Evolutionary conservation across 768 basidiomycete species (phyloP).

Genomic region (Termitomyces sp.): DNA sequence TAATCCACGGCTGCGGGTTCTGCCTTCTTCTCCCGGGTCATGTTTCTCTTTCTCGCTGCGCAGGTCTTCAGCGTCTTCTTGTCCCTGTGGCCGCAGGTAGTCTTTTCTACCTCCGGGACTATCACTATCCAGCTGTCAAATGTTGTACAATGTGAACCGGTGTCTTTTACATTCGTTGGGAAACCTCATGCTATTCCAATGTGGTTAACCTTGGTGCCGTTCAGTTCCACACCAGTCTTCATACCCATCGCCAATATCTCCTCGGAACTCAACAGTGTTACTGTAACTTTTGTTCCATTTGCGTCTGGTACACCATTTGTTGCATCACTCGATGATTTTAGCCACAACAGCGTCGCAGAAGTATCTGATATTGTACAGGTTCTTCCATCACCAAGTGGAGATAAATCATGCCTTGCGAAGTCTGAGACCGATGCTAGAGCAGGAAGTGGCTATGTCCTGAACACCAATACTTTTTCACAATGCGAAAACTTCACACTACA

Average conservation of each 20-base stretch:
- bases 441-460: slow-evolving; percentile 25
- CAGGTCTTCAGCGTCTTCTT: slow-evolving; percentile 26
- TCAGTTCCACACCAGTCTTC: slow-evolving; percentile 42
- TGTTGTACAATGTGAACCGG: slow-evolving; percentile 48
- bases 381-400: slow-evolving; percentile 28
- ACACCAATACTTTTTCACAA: slow-evolving; percentile 29
- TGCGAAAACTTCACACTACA: slow-evolving; percentile 43
- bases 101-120: slow-evolving; percentile 26
- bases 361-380: slow-evolving; percentile 46
- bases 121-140: slow-evolving; percentile 35
- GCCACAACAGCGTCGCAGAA: slow-evolving; percentile 30
- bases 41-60: slow-evolving; percentile 19
- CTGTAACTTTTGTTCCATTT: slow-evolving; percentile 47
- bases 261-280: slow-evolving; percentile 32
- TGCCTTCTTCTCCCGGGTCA: slow-evolving; percentile 16
- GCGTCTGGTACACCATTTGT: slow-evolving; percentile 43
- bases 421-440: slow-evolving; percentile 3
- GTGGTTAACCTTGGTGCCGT: slow-evolving; percentile 46
- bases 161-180: slow-evolving; percentile 40
- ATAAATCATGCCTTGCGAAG: slow-evolving; percentile 35
- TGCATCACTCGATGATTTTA: slow-evolving; percentile 46
- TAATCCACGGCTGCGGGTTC: slow-evolving; percentile 18
- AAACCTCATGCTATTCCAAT: slow-evolving; percentile 31
- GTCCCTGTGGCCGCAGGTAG: slow-evolving; percentile 34
- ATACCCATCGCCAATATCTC: slow-evolving; percentile 37